A percentile compares a stretch with the other conserved stretches of the same genome.
These are phyloP conservation scores for Xylariaceae sp. DNA, from an alignment of 2,329 filamentous ascomycete genomes.

Conservation along the genomic window DNA sequence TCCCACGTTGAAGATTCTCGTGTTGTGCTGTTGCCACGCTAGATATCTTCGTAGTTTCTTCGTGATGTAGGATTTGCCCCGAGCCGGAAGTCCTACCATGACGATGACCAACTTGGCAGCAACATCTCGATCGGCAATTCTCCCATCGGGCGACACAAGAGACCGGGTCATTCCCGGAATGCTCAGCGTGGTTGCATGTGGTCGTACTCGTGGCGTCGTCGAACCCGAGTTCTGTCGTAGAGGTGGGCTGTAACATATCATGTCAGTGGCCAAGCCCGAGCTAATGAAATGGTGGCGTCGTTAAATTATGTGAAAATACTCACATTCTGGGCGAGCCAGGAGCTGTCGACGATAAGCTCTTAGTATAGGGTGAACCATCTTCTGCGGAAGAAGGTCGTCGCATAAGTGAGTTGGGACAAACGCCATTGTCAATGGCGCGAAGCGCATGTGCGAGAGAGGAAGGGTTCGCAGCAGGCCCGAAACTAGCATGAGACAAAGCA, in stretches of 20 bases:
- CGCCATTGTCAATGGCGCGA: conserved; percentile 40
- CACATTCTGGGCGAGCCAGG: conserved; percentile 55
- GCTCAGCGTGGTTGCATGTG: conserved; percentile 89
- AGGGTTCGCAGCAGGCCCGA: conserved; percentile 30
- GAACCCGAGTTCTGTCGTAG: conserved; percentile 68
- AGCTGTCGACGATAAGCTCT: conserved; percentile 54
- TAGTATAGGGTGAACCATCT: conserved; percentile 48
- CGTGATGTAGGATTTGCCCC: conserved; percentile 97
- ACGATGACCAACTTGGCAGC: conserved; percentile 95
- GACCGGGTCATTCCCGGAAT: conserved; percentile 96
- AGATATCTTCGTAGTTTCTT: conserved; percentile 95
- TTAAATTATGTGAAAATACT: conserved; percentile 29
- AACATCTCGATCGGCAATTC: conserved; percentile 89
- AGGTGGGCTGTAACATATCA: conserved; percentile 49
- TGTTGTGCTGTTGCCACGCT: conserved; percentile 96
- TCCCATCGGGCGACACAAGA: conserved; percentile 89
- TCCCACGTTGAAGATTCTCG: conserved; percentile 94
- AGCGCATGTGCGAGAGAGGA: conserved; percentile 40
- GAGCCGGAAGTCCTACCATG: conserved; percentile 93
- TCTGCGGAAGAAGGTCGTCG: conserved; percentile 36
- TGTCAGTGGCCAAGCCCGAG: conserved; percentile 15
- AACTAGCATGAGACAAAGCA: conserved; percentile 27
- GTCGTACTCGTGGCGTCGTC: conserved; percentile 70
- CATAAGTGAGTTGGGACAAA: conserved; percentile 27
- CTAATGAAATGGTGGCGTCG: background rate